Evolutionary conservation across 1,284 basidiomycete genomes (phyloP), one percentile per base, ranked within the genome.

Genomic region (Cutaneotrichosporon mucoides): DNA sequence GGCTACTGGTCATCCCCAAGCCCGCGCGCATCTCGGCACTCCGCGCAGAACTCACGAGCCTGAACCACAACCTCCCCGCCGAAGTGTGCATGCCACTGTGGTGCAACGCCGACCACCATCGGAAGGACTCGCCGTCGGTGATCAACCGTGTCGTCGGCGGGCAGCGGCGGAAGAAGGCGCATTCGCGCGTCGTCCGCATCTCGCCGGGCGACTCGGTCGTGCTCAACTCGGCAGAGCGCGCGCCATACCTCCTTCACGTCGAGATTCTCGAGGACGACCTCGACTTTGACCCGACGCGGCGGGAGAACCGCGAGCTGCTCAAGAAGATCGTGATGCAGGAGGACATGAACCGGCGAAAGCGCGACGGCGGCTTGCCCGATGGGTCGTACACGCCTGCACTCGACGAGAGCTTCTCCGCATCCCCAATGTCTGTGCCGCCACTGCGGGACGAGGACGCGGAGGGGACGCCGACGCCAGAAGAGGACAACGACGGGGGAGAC

Each of bases 191-290:
- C 56, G 92, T 99, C 45, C 87, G 96, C 67, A 96, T 99, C 75
- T 94, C 94, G 13, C 95, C 96, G 3, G 92, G 93, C 24, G 96
- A 99, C 80, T 91, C 92, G 46, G 96, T 99, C 40, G 96, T 99
- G 5, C 85, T 99, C 49, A 99, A 99, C 75, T 99, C 95, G 41
- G 96, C 96, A 3, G 94, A 99, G 76, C 85, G 90, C 50, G 94
- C 92, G 1, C 96, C 96, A 1, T 99, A 91, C 73, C 82, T 99
- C 38, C 83, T 99, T 12, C 84, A 97, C 62, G 86, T 99, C 57
- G 96, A 99, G 78, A 88, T 99, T 53, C 82, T 99, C 37, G 85
- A 88, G 66, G 87, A 87, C 55, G 95, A 99, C 70, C 83, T 99
- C 33, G 90, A 96, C 74, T 99, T 99, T 76, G 91, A 98, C 71